Evolutionary conservation across 495 filamentous ascomycete species (phyloP).

Genomic region (Podospora pseudoanserina): DNA sequence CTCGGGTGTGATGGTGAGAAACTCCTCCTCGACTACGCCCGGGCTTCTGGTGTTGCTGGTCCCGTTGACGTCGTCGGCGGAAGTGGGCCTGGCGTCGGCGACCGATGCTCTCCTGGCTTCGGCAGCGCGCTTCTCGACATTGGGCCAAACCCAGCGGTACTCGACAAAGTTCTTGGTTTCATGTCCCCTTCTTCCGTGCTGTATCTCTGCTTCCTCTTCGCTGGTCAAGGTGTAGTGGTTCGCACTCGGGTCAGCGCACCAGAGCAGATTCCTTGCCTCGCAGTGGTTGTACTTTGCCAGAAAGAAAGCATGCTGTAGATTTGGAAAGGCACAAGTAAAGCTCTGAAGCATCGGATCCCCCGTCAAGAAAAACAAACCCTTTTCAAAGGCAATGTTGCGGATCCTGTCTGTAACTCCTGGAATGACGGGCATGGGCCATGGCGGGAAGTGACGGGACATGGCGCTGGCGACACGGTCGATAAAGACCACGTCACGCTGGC

Average conservation of each 20-base stretch:
- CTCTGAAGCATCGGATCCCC: not conserved
- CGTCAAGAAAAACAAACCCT: not conserved
- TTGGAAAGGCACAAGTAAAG: slow-evolving; percentile 6
- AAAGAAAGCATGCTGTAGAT: slow-evolving; percentile 23
- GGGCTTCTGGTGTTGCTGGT: not conserved
- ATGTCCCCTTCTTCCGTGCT: not conserved
- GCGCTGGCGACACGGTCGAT: not conserved
- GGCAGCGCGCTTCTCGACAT: slow-evolving; percentile 18
- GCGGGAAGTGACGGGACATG: not conserved
- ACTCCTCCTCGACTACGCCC: not conserved
- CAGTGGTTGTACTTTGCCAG: not conserved
- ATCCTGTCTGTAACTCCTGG: slow-evolving; percentile 23
- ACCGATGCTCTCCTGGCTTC: not conserved
- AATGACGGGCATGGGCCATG: not conserved
- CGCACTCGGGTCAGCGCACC: slow-evolving; percentile 28
- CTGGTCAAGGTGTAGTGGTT: slow-evolving; percentile 19
- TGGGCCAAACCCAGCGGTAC: slow-evolving; percentile 37
- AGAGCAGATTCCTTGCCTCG: slow-evolving; percentile 13
- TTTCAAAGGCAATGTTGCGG: slow-evolving; percentile 24
- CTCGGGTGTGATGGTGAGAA: not conserved
- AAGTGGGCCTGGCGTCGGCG: not conserved
- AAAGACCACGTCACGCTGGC: slow-evolving; percentile 32
- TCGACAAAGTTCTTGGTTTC: slow-evolving; percentile 15
- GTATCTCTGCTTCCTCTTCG: slow-evolving; percentile 17
- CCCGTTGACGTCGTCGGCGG: not conserved